Base-by-base conservation (phyloP, 345 rosid genomes). In the Camelina laxa region DNA sequence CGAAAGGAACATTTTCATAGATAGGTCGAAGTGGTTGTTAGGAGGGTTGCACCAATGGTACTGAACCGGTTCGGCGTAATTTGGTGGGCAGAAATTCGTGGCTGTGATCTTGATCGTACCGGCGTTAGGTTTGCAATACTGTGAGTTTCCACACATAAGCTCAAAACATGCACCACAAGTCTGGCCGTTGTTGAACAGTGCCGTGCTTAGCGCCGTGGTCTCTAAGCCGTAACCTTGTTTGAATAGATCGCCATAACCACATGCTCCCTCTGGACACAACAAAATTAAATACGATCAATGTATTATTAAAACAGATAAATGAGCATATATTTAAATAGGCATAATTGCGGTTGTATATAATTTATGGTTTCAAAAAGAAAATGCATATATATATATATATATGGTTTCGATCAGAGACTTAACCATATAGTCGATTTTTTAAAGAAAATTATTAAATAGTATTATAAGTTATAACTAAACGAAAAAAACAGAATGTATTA, bases 121-220 rank as follows among this genome's bases (percentile, higher is more conserved):
- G 0, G 79, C 85, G 2, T 75, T 50, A 4, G 47, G 71, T 47
- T 59, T 72, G 82, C 97, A 91, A 88, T 87, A 86, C 24, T 80
- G 45, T 33, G 84, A 78, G 58, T 89, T 77, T 0, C 64, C 68
- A 66, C 97, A 91, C 57, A 2, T 58, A 33, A 89, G 73, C 53
- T 89, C 87, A n/a, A 77, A 91, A 72, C 97, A 91, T 2, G 97
- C 89, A 9, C 97, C 94, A 0, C 97, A 91, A 0, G 85, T 48
- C 3, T 7, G 9, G 0, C 97, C 97, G 13, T 83, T 33, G 77
- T 86, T 84, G 82, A 91, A 91, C 1, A 89, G 79, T 5, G 85
- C 85, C 2, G 91, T 80, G 90, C 97, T 91, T 14, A 91, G 82
- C 0, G 92, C 94, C 10, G 92, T 63, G 1, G 92, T 87, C 38